Percentiles rank a stretch among this genome's conserved stretches.
Evolutionary conservation across 495 filamentous ascomycete species (phyloP).

Genomic region (Lepidopterella palustris): DNA sequence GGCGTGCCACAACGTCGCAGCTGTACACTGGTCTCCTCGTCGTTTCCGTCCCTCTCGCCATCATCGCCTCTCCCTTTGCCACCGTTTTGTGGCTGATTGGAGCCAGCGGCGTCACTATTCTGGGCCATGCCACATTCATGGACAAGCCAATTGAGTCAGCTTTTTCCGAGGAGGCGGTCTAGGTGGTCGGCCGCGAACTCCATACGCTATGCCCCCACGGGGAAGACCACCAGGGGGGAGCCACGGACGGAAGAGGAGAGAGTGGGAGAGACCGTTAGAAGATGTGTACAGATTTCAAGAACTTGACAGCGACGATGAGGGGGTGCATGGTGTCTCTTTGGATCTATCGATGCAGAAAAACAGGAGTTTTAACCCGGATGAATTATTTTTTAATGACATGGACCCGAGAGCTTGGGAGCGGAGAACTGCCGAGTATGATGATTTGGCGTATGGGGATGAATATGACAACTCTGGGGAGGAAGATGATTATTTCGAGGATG

Average conservation of each 20-base stretch:
- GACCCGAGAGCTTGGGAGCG: constrained; percentile 27
- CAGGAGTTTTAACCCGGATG: constrained; percentile 23
- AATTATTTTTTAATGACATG: constrained; percentile 30
- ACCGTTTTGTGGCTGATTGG: constrained; percentile 93
- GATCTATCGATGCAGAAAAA: constrained; percentile 12
- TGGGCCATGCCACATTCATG: constrained; percentile 93
- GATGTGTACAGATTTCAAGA: constrained; percentile 30
- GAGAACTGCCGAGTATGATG: constrained; percentile 14
- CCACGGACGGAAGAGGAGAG: constrained; percentile 51
- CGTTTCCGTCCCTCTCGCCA: constrained; percentile 71
- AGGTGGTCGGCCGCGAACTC: constrained; percentile 99
- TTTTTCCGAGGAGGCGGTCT: constrained; percentile 99
- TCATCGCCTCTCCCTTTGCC: constrained; percentile 72
- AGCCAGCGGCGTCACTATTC: constrained; percentile 79
- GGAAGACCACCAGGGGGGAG: constrained; percentile 95
- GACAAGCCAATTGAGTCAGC: constrained; percentile 99
- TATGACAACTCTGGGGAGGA: constrained; percentile 23
- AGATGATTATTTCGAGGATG: constrained; percentile 17
- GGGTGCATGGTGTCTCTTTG: constrained; percentile 21
- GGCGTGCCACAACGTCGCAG: constrained; percentile 82
- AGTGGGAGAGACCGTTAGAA: constrained; percentile 34
- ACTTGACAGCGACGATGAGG: constrained; percentile 23
- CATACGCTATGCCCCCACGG: constrained; percentile 89
- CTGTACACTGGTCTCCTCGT: constrained; percentile 84
- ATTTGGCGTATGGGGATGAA: constrained; percentile 23